Evolutionary conservation across 768 basidiomycete species (phyloP), one percentile per base, ranked within the genome.

Genomic region (Collybiopsis luxurians): DNA sequence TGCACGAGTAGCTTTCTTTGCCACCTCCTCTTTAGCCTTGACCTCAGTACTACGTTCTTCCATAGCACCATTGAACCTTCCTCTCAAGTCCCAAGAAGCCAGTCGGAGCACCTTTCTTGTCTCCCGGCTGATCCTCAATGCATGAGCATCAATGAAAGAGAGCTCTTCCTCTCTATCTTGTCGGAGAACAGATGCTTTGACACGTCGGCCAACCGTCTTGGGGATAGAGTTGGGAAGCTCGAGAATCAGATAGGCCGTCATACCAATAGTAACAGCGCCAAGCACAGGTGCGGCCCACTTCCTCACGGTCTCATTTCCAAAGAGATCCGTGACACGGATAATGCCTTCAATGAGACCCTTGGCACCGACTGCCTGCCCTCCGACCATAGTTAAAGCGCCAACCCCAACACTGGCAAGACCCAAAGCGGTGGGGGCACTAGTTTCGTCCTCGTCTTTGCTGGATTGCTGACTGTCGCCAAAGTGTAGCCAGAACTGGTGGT

Each of bases 221-320:
- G 97, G 96, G 62, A 99, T 87, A 3, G 94, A 85, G 64, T 74
- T 81, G 0, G 97, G 97, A 21, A 99, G 81, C 65, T 97, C 94
- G 63, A 90, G 73, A 54, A 98, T 77, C 59, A 97, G 74, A 74
- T 95, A 98, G 2, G 84, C 85, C 0, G 84, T 82, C 23, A 89
- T 72, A 13, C 92, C 92, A 57, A 92, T 68, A 15, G 86, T 81
- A 47, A 83, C 74, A 0, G 88, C 89, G 27, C 94, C 95, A 38
- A 96, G 65, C 52, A 93, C 79, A 6, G 96, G 95, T 1, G 85
- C 92, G 1, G 83, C 87, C 95, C 95, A 98, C 71, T 83, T 88
- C 64, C 92, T 83, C 4, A 89, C 79, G 2, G 79, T 77, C 68
- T 92, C 91, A 70, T 92, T 90, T 55, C 85, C 86, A 56, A 96